Percentiles rank a stretch among this genome's conserved stretches.
These are phyloP conservation scores for Globisporangium uncinulatum DNA, from an alignment of 352 stramenopile genomes.

Conservation along the genomic window DNA sequence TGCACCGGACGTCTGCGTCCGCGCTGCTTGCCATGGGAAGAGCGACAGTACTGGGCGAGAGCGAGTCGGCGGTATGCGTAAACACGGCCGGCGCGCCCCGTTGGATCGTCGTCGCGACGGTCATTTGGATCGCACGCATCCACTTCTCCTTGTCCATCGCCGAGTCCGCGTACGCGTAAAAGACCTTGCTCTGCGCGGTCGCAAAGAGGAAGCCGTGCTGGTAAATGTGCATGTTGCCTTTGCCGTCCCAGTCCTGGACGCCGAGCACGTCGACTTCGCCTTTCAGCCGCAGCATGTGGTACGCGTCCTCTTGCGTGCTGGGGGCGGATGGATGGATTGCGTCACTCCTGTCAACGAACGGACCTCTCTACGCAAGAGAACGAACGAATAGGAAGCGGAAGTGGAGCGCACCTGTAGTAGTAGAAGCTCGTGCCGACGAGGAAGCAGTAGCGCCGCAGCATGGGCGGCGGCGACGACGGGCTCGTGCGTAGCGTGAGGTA, in stretches of 20 bases:
- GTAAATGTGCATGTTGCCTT: slow-evolving; percentile 91
- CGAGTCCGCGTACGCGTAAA: slow-evolving; percentile 85
- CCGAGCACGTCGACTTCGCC: slow-evolving; percentile 85
- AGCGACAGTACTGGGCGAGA: slow-evolving; percentile 48
- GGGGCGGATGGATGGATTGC: neutral
- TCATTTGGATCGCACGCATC: slow-evolving; percentile 85
- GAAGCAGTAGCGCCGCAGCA: slow-evolving; percentile 86
- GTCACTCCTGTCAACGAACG: neutral
- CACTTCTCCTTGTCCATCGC: slow-evolving; percentile 89
- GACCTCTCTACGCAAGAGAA: too few species aligned
- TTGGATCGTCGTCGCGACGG: slow-evolving; percentile 77
- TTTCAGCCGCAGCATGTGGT: slow-evolving; percentile 84
- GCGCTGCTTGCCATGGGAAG: slow-evolving; percentile 24
- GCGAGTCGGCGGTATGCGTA: slow-evolving; percentile 40
- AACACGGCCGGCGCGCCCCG: slow-evolving; percentile 36
- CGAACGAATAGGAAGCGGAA: too few species aligned
- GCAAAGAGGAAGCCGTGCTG: slow-evolving; percentile 85
- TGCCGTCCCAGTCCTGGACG: slow-evolving; percentile 89
- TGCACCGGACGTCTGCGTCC: slow-evolving; percentile 59
- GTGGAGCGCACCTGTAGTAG: slow-evolving; percentile 52
- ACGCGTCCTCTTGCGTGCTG: slow-evolving; percentile 88
- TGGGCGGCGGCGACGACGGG: slow-evolving; percentile 79
- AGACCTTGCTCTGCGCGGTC: slow-evolving; percentile 86
- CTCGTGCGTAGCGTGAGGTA: slow-evolving; percentile 85
- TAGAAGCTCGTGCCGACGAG: slow-evolving; percentile 84